Base-by-base conservation (phyloP, 371 early-diverging fungal species). In the Haplosporangium sp. region DNA sequence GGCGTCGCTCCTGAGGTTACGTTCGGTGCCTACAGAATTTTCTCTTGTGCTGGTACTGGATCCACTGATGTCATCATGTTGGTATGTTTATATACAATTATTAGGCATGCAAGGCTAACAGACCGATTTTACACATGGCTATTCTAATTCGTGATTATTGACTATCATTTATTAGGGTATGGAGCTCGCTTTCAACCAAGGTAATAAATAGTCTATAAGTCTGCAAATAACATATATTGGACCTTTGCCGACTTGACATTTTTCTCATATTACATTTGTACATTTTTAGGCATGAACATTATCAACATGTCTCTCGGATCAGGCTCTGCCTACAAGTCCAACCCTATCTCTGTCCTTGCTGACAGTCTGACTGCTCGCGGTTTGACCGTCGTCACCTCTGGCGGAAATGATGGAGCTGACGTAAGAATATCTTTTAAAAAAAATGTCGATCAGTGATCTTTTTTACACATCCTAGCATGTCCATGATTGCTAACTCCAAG, bases 321-420 rank as follows among this genome's bases (percentile, higher is more conserved):
- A 17, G 71, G 74, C 38, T 69, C 71, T 38, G 77, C 87, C 45
- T 91, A 85, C 85, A 64, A 65, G 40, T 79, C 85, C 42, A 83
- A 79, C 48, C 85, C 89, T 8, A 70, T 79, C 40, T 79, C 87
- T 10, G 77, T 77, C 11, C 85, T 84, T 0, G 86, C 85, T 15
- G 68, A 86, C 27, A 66, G 67, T 0, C 77, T 92, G 20, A 72
- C 79, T 19, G 63, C 45, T 38, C 58, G 66, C 9, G 89, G 89
- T 15, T 53, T 89, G 27, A 66, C 86, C 20, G 83, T 89, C 2
- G 84, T 88, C 37, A 84, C 87, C 20, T 88, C 95, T 2, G 87
- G 86, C n/a, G 94, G 95, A 4, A 95, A 95, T 81, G 87, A 89
- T 65, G 94, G 94, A 13, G 69, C 71, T 13, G 82, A 86, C 37